These are phyloP conservation scores for Penicillium angulare DNA, from an alignment of 495 filamentous ascomycete genomes.

Conservation along the genomic window DNA sequence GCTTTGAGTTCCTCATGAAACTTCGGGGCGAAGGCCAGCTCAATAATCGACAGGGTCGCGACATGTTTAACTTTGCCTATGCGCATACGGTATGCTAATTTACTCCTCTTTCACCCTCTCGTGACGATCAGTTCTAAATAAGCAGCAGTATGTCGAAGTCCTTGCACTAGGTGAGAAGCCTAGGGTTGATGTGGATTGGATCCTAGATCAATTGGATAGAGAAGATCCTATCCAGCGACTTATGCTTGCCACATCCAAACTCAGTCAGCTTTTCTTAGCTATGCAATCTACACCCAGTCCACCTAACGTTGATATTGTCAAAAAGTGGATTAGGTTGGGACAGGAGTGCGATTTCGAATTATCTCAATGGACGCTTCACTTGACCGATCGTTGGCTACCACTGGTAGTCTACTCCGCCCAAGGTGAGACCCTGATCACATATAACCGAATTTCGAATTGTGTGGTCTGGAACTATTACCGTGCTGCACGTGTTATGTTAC, in stretches of 20 bases:
- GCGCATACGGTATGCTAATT: slow-evolving; percentile 34
- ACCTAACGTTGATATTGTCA: slow-evolving; percentile 16
- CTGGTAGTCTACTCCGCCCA: slow-evolving; percentile 32
- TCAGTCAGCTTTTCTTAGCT: slow-evolving; percentile 30
- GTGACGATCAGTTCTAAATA: slow-evolving; percentile 3
- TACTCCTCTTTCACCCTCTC: neutral
- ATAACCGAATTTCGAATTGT: slow-evolving; percentile 28
- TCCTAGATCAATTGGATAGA: slow-evolving; percentile 23
- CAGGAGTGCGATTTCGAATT: slow-evolving; percentile 32
- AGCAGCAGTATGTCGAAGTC: slow-evolving; percentile 36
- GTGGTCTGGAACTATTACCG: slow-evolving; percentile 44
- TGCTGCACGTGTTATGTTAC: slow-evolving; percentile 37
- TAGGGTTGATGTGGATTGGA: slow-evolving; percentile 32
- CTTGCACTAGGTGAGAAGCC: slow-evolving; percentile 37
- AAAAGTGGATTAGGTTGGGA: slow-evolving; percentile 25
- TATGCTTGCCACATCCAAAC: slow-evolving; percentile 32
- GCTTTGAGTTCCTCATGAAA: slow-evolving; percentile 41
- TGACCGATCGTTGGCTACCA: slow-evolving; percentile 41
- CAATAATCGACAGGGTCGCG: slow-evolving; percentile 32
- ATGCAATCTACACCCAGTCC: slow-evolving; percentile 16
- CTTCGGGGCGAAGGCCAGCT: slow-evolving; percentile 35
- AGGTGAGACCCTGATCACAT: slow-evolving; percentile 37
- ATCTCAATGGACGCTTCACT: slow-evolving; percentile 32
- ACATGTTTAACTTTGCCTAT: slow-evolving; percentile 44
- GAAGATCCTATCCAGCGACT: slow-evolving; percentile 39